Base-by-base conservation (phyloP, 2,329 filamentous ascomycete genomes). In the Alternaria longipes region DNA sequence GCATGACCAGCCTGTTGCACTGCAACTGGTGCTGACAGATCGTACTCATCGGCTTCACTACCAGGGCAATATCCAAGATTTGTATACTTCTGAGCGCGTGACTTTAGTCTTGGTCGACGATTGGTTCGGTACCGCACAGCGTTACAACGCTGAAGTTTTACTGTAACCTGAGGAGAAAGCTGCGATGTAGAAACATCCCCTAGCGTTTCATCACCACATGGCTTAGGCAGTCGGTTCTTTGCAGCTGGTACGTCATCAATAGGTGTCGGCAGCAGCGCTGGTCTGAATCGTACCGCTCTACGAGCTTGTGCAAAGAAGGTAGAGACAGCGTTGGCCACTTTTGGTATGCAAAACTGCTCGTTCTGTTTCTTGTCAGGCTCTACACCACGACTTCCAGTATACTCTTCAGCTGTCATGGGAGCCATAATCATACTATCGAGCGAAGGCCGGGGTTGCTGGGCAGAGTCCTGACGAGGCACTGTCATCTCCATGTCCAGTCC, bases 11-110 rank as follows among this genome's bases (percentile, higher is more conserved):
- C 20, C n/a, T 40, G n/a, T 5, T 20, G 36, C n/a, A 8, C 36
- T 40, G 5, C 36, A 8, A 40, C 36, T 8, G n/a, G 36, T 8
- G n/a, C 4, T 40, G 36, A 40, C 1, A 53, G 8, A 9, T 20
- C 40, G 12, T 58, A 58, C 4, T 11, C 5, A 20, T 53, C 55
- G 7, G 55, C 55, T 24, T 52, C 55, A 2, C 55, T 40, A 30
- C 55, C 47, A 36, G 47, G 55, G 18, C 38, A 16, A 45, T 58
- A 24, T 16, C 42, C 32, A 2, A 58, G 36, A 24, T 12, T 8
- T n/a, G 14, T 9, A 11, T 50, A 20, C 20, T 50, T 9, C 4
- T 16, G 20, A 24, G 11, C 8, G 18, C 22, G 20, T n/a, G 14
- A 16, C 14, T 12, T 32, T 20, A 9, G 36, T 40, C 36, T 40